phyloP scores from a whole-genome alignment of 768 basidiomycete species.

The Polyporus arcularius region DNA sequence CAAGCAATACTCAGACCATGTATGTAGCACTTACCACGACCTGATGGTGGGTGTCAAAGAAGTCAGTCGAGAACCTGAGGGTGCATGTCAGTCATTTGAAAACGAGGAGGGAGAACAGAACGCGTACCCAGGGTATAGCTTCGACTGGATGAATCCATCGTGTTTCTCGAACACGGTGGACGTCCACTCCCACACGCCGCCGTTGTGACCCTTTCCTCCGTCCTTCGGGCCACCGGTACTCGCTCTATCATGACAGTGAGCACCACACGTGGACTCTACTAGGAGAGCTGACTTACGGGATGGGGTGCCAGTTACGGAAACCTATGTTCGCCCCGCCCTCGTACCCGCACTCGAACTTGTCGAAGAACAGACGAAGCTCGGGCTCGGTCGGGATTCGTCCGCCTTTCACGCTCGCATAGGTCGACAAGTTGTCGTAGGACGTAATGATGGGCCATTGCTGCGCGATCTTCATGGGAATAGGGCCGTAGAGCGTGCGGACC shows the following conservation, averaged over 20 bases:
- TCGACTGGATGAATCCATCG: slow-evolving; percentile 76
- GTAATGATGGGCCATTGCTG: slow-evolving; percentile 85
- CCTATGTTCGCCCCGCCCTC: slow-evolving; percentile 82
- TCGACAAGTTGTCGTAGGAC: slow-evolving; percentile 73
- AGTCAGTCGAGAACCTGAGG: slow-evolving; percentile 77
- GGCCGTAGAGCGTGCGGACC: slow-evolving; percentile 88
- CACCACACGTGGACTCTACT: background rate
- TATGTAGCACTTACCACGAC: slow-evolving; percentile 69
- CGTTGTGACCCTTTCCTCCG: slow-evolving; percentile 75
- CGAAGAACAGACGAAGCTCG: slow-evolving; percentile 80
- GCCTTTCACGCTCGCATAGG: slow-evolving; percentile 84
- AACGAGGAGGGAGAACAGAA: background rate
- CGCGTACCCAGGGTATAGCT: slow-evolving; percentile 82
- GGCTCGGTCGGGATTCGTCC: slow-evolving; percentile 91
- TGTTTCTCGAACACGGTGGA: slow-evolving; percentile 70
- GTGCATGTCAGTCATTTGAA: background rate
- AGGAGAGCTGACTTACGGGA: slow-evolving; percentile 61
- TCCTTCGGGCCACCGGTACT: slow-evolving; percentile 59
- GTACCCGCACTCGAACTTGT: slow-evolving; percentile 72
- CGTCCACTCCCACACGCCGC: slow-evolving; percentile 99
- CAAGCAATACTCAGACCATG: background rate
- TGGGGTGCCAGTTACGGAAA: slow-evolving; percentile 91
- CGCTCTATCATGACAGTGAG: slow-evolving; percentile 44
- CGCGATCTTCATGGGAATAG: slow-evolving; percentile 74
- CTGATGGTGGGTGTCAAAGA: slow-evolving; percentile 85